These are phyloP conservation scores for Rubia peregrina DNA, from an alignment of 305 asterid genomes.

Conservation along the genomic window DNA sequence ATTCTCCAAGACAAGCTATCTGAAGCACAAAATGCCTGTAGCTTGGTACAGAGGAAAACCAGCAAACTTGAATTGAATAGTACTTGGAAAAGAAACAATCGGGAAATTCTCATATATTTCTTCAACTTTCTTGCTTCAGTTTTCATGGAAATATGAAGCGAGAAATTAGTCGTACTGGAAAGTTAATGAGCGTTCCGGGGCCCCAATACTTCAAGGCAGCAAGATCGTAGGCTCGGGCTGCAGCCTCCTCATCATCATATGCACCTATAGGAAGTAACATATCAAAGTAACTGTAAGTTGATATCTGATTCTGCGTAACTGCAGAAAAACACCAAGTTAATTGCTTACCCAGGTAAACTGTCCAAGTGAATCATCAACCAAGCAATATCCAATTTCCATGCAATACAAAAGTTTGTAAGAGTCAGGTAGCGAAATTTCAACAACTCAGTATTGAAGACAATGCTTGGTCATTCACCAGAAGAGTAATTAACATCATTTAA, in stretches of 20 bases:
- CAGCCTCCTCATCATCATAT: slow-evolving; percentile 99
- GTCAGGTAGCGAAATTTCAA: slow-evolving; percentile 5
- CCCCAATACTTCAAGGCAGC: slow-evolving; percentile 99
- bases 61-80: neutral
- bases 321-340: slow-evolving; percentile 3
- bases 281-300: slow-evolving; percentile 8
- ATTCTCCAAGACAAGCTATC: slow-evolving; percentile 1
- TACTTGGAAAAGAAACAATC: slow-evolving; percentile 7
- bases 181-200: slow-evolving; percentile 94
- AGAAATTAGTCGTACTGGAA: slow-evolving; percentile 51
- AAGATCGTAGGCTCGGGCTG: slow-evolving; percentile 98
- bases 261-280: slow-evolving; percentile 53
- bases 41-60: neutral
- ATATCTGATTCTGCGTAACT: neutral
- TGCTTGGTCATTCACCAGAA: neutral
- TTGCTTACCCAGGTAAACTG: slow-evolving; percentile 94
- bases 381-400: slow-evolving; percentile 16
- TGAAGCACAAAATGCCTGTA: neutral
- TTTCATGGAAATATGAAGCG: neutral
- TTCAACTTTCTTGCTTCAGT: neutral
- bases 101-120: slow-evolving; percentile 7
- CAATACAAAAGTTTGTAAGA: neutral
- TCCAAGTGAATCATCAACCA: slow-evolving; percentile 32
- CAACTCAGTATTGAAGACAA: neutral
- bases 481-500: neutral